Percentiles rank a stretch among this genome's conserved stretches.
phyloP scores from a whole-genome alignment of 108 stramenopile genomes.

The Discostella stelligeroides region DNA sequence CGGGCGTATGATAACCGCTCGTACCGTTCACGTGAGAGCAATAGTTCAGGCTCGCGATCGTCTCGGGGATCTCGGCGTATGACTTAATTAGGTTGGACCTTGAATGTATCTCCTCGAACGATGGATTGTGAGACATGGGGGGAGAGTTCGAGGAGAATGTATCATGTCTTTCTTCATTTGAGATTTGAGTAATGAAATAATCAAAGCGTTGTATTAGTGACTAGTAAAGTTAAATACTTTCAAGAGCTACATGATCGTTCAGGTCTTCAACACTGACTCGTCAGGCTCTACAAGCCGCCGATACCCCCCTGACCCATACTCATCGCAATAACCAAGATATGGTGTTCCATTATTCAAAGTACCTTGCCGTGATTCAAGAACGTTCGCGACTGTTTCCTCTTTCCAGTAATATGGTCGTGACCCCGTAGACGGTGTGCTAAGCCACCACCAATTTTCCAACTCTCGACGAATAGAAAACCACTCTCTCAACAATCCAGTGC shows the following conservation, averaged over 20 bases:
- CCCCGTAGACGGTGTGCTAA: conserved; percentile 7
- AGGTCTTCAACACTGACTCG: not conserved
- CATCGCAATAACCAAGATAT: conserved; percentile 30
- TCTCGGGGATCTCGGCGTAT: conserved; percentile 4
- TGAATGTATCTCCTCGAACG: not conserved
- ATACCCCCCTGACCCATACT: conserved; percentile 10
- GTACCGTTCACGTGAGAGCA: conserved; percentile 6
- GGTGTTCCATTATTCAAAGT: not conserved
- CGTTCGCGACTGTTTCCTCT: conserved; percentile 15
- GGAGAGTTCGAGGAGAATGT: not conserved
- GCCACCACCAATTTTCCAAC: conserved; percentile 56
- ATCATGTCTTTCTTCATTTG: not conserved
- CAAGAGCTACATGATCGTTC: too few relatives aligned
- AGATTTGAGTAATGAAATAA: too few relatives aligned
- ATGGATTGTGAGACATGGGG: not conserved
- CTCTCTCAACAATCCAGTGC: conserved; percentile 40
- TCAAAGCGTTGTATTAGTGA: too few relatives aligned
- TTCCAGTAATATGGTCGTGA: conserved; percentile 23
- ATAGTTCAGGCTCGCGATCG: not conserved
- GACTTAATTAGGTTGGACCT: not conserved
- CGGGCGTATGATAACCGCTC: not conserved
- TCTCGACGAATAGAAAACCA: conserved; percentile 50
- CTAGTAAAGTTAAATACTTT: too few relatives aligned
- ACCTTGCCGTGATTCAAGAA: conserved; percentile 12
- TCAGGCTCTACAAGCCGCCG: conserved; percentile 19